Percentiles rank a stretch among this genome's conserved stretches.
phyloP scores from a whole-genome alignment of 2,329 filamentous ascomycete genomes.

The Colletotrichum tabaci region DNA sequence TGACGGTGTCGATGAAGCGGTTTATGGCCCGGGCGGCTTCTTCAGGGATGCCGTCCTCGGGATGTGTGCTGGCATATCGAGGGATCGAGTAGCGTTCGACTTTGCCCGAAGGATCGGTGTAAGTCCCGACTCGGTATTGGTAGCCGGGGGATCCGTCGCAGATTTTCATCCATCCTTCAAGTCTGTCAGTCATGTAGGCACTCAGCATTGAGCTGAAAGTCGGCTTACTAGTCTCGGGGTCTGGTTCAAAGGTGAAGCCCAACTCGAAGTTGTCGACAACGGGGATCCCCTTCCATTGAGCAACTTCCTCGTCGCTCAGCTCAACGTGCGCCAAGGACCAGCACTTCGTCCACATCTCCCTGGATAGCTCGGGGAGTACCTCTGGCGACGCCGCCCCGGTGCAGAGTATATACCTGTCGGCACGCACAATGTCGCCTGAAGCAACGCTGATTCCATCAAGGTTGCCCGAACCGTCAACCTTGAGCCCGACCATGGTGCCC shows the following conservation, averaged over 20 bases:
- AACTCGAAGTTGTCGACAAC: slow-evolving; percentile 42
- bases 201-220: fast-evolving
- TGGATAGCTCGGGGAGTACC: slow-evolving; percentile 25
- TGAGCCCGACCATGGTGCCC: slow-evolving; percentile 31
- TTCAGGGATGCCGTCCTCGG: slow-evolving; percentile 39
- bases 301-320: slow-evolving; percentile 22
- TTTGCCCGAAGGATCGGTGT: slow-evolving; percentile 31
- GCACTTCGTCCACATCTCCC: slow-evolving; percentile 35
- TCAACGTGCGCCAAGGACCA: slow-evolving; percentile 35
- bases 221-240: slow-evolving; percentile 34
- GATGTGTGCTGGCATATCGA: slow-evolving; percentile 40
- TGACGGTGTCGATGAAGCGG: slow-evolving; percentile 41
- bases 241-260: slow-evolving; percentile 44
- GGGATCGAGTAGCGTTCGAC: slow-evolving; percentile 38
- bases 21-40: slow-evolving; percentile 37
- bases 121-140: slow-evolving; percentile 35
- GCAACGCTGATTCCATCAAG: slow-evolving; percentile 31
- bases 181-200: neutral
- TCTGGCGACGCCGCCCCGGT: slow-evolving; percentile 32
- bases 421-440: slow-evolving; percentile 20
- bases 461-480: neutral
- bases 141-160: slow-evolving; percentile 43
- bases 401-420: slow-evolving; percentile 28
- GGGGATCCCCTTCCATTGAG: slow-evolving; percentile 31
- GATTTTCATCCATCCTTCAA: slow-evolving; percentile 40